Conservation (phyloP, 2,329 filamentous ascomycete species). For the Furcasterigmium sp. region DNA sequence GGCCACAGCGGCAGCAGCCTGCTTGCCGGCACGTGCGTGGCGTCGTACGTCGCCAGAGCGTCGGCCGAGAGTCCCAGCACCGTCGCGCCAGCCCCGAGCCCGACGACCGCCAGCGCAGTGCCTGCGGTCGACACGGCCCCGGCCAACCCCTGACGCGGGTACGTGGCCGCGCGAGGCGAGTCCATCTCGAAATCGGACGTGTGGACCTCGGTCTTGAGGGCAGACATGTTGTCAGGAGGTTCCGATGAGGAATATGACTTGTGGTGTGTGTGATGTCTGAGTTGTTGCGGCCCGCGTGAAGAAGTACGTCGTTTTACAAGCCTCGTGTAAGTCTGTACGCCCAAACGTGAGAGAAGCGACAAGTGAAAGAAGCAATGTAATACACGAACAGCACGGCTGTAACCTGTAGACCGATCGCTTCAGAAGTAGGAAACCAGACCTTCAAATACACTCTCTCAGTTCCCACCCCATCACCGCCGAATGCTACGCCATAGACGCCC, state of each 20-base stretch:
- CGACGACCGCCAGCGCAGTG: constrained; percentile 42
- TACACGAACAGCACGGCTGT: too few species aligned
- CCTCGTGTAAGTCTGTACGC: too few species aligned
- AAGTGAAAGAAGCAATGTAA: neutral
- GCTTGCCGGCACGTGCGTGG: constrained; percentile 41
- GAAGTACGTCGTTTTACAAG: too few species aligned
- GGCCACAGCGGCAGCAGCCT: constrained; percentile 55
- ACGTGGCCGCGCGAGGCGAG: constrained; percentile 18
- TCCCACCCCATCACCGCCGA: too few species aligned
- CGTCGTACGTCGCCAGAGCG: constrained; percentile 48
- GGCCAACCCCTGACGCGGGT: neutral
- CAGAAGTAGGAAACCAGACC: neutral
- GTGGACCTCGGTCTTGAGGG: constrained; percentile 32
- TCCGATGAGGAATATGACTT: too few species aligned
- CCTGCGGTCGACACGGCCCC: constrained; percentile 37
- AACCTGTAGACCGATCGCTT: too few species aligned
- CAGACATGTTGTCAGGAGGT: too few species aligned
- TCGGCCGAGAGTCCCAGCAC: constrained; percentile 51
- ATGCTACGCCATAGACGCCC: too few species aligned
- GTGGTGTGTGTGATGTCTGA: too few species aligned
- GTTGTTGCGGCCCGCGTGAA: too few species aligned
- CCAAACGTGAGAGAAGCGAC: neutral
- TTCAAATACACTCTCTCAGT: neutral
- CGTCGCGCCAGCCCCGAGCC: constrained; percentile 44
- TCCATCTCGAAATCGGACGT: constrained; percentile 46